phyloP scores from a whole-genome alignment of 169 alveolate genomes.

The Plasmodium knowlesi region DNA sequence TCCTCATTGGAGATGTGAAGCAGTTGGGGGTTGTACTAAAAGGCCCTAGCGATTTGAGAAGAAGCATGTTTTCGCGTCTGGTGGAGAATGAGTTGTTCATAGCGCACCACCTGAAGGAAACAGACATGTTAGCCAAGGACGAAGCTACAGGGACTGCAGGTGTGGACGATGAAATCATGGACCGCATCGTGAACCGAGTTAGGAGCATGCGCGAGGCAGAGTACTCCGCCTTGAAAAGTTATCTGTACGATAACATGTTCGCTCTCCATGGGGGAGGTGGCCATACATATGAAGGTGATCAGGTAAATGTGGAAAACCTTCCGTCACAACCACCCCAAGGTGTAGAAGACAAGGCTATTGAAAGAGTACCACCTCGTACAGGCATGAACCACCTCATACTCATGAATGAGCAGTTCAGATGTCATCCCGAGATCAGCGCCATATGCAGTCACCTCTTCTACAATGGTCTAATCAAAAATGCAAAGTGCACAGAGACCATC shows the following conservation, averaged over 20 bases:
- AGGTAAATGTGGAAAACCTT: not conserved
- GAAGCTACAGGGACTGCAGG: not conserved
- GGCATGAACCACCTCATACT: conserved; percentile 17
- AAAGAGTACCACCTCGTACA: not conserved
- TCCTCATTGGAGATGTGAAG: conserved; percentile 55
- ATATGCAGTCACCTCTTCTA: conserved; percentile 71
- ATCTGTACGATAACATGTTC: conserved; percentile 33
- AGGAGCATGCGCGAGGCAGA: not conserved
- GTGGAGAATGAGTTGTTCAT: conserved; percentile 52
- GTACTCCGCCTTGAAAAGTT: not conserved
- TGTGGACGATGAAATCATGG: not conserved
- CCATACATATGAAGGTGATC: not conserved
- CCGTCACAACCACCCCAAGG: not conserved
- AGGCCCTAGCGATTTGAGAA: conserved; percentile 24
- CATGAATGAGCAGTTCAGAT: conserved; percentile 66
- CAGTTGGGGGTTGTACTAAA: conserved; percentile 46
- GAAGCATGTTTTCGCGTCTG: conserved; percentile 66
- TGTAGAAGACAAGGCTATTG: not conserved
- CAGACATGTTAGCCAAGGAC: too few species aligned
- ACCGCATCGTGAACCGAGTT: not conserved
- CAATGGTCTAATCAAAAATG: conserved; percentile 24
- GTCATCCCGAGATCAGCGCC: conserved; percentile 66
- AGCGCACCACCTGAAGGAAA: not conserved
- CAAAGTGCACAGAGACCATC: conserved; percentile 15
- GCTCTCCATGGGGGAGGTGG: conserved; percentile 9